Conservation (phyloP, 2,329 filamentous ascomycete genomes). For the Colletotrichum sp. region DNA sequence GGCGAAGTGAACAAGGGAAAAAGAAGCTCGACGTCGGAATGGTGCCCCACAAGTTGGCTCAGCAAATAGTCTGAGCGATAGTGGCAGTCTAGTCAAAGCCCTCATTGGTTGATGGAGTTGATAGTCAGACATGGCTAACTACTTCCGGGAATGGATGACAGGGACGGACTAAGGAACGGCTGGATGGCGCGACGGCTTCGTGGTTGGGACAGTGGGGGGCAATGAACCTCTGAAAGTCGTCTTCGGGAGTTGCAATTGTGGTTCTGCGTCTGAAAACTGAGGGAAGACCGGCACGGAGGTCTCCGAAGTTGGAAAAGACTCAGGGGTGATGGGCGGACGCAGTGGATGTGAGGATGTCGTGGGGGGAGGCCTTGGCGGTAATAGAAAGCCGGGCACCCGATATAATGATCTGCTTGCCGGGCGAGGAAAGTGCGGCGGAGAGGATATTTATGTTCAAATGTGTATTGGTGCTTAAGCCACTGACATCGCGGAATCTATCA, state of each 20-base stretch:
- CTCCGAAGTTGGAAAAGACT: background rate
- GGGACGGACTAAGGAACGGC: background rate
- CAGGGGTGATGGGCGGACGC: background rate
- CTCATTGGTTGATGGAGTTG: background rate
- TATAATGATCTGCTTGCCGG: background rate
- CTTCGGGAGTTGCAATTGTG: background rate
- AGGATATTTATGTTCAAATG: background rate
- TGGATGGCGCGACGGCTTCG: background rate
- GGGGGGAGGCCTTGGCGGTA: background rate
- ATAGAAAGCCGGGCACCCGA: background rate
- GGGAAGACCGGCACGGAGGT: background rate
- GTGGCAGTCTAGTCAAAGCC: background rate
- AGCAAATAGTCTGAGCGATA: slow-evolving; percentile 10
- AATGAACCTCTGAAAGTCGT: background rate
- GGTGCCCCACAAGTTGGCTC: background rate
- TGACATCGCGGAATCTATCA: slow-evolving; percentile 8
- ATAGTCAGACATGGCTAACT: slow-evolving; percentile 2
- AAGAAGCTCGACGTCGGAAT: background rate
- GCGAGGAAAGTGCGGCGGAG: background rate
- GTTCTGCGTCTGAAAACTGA: background rate
- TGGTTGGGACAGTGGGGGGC: background rate
- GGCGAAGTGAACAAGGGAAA: background rate
- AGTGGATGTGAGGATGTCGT: background rate
- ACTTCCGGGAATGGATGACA: background rate
- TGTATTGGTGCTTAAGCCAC: background rate